These are phyloP conservation scores for Bathelium albidoporum DNA, from an alignment of 495 filamentous ascomycete species.

Conservation along the genomic window DNA sequence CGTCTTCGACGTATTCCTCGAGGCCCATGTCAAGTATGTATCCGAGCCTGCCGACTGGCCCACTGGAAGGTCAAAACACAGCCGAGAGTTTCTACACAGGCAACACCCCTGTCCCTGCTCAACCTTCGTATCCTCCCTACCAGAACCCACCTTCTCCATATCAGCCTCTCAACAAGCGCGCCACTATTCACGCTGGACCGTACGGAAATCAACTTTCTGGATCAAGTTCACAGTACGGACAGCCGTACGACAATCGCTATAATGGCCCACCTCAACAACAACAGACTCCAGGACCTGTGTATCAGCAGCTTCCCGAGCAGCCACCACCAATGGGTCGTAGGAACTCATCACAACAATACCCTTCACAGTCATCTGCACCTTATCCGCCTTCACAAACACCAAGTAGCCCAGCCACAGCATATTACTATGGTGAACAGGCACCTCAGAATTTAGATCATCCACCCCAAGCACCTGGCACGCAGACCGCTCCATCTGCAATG, in stretches of 20 bases:
- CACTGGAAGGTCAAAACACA: slow-evolving; percentile 39
- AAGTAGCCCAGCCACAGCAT: slow-evolving; percentile 19
- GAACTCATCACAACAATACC: slow-evolving; percentile 18
- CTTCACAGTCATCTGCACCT: slow-evolving; percentile 19
- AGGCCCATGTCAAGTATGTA: slow-evolving; percentile 46
- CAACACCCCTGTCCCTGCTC: slow-evolving; percentile 34
- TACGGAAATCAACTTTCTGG: neutral
- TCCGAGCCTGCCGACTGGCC: slow-evolving; percentile 35
- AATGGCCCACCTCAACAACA: slow-evolving; percentile 22
- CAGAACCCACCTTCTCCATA: slow-evolving; percentile 20
- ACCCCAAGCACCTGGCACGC: neutral
- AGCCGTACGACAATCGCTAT: slow-evolving; percentile 24
- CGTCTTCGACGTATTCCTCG: slow-evolving; percentile 41
- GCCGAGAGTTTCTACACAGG: slow-evolving; percentile 76
- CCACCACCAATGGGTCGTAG: neutral
- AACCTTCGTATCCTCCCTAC: slow-evolving; percentile 24
- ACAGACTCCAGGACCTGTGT: slow-evolving; percentile 14
- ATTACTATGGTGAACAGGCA: slow-evolving; percentile 27
- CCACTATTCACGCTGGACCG: slow-evolving; percentile 2
- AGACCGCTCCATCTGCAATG: neutral
- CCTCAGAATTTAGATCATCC: neutral
- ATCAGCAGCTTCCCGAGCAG: slow-evolving; percentile 14
- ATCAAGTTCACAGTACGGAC: neutral
- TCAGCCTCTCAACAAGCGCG: slow-evolving; percentile 13
- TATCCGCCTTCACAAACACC: slow-evolving; percentile 10